phyloP scores from a whole-genome alignment of 257 asterid genomes.

The Primulina huaijiensis region DNA sequence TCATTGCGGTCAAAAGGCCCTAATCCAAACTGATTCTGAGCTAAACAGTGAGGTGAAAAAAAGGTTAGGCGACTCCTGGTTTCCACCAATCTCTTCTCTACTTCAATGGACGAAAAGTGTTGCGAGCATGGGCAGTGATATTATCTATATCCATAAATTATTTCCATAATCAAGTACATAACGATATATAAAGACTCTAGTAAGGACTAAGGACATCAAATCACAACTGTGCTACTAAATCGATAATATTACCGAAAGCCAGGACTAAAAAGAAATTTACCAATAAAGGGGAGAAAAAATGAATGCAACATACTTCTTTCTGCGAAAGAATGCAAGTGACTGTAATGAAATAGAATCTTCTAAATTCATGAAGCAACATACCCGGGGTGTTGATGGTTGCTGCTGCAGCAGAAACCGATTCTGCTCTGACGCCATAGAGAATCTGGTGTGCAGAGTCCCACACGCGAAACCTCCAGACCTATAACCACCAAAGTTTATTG shows the following conservation, averaged over 20 bases:
- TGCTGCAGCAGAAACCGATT: constrained; percentile 54
- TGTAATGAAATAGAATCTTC: constrained; percentile 12
- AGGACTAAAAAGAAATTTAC: neutral
- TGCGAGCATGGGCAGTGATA: neutral
- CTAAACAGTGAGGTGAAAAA: neutral
- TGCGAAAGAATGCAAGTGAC: constrained; percentile 12
- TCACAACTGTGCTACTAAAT: neutral
- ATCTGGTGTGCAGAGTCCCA: constrained; percentile 16
- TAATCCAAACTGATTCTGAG: neutral
- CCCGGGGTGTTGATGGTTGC: constrained; percentile 53
- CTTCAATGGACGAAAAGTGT: neutral
- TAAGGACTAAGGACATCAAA: neutral
- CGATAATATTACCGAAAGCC: neutral
- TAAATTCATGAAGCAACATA: constrained; percentile 27
- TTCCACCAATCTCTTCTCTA: neutral
- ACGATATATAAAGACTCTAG: neutral
- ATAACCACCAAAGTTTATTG: neutral
- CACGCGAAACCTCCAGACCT: constrained; percentile 5
- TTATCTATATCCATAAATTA: no score
- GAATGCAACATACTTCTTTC: neutral
- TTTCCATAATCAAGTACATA: neutral
- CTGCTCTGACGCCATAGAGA: constrained; percentile 52
- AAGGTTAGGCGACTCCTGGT: neutral
- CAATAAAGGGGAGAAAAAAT: no score
- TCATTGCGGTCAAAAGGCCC: neutral